Evolutionary conservation across 169 alveolate species (phyloP).

Genomic region (Plasmodium sp.): DNA sequence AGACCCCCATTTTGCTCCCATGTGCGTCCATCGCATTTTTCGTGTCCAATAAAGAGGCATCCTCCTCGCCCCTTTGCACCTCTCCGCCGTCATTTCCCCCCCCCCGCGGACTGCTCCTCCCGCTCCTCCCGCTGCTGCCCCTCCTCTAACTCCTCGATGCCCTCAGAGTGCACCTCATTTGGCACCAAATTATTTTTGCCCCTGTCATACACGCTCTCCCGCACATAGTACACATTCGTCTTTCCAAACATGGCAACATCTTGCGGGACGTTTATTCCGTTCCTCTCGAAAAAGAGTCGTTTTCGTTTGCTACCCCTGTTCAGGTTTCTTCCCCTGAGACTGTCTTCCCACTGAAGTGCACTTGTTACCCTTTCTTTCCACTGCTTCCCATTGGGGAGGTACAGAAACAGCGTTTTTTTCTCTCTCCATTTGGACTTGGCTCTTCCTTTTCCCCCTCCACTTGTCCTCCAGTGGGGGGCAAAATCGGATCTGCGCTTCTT

Average conservation of each 20-base stretch:
- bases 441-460: background rate
- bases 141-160: slow-evolving; percentile 40
- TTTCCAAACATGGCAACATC: slow-evolving; percentile 75
- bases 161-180: slow-evolving; percentile 26
- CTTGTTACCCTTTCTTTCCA: background rate
- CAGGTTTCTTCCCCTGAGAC: background rate
- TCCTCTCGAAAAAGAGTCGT: slow-evolving; percentile 49
- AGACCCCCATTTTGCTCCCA: background rate
- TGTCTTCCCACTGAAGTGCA: background rate
- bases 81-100: background rate
- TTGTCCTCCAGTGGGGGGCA: background rate
- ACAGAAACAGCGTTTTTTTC: background rate
- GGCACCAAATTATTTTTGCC: slow-evolving; percentile 36
- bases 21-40: background rate
- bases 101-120: background rate
- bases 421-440: background rate
- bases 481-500: background rate
- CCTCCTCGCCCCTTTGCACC: background rate
- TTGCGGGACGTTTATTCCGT: slow-evolving; percentile 53
- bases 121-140: background rate
- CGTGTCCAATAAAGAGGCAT: background rate
- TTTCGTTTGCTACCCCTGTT: background rate
- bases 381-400: background rate
- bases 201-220: slow-evolving; percentile 54
- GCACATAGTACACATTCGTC: slow-evolving; percentile 46